These are phyloP conservation scores for Xylogone sp. DNA, from an alignment of 2,329 filamentous ascomycete species.

Conservation along the genomic window DNA sequence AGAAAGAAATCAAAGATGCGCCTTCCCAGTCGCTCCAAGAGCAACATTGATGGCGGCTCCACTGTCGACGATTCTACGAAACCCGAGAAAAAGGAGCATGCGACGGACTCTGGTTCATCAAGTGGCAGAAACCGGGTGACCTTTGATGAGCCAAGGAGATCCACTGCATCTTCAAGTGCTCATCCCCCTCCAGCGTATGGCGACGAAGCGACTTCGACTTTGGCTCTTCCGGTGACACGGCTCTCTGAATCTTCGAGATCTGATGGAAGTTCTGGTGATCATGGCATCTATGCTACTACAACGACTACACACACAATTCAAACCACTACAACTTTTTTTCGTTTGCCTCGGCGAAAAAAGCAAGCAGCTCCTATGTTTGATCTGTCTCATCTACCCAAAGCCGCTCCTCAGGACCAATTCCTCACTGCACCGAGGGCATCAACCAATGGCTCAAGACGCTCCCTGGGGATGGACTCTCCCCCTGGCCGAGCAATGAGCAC, in stretches of 20 bases:
- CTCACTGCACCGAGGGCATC: constrained; percentile 36
- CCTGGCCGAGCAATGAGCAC: constrained; percentile 36
- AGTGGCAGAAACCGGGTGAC: constrained; percentile 43
- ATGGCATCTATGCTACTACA: constrained; percentile 53
- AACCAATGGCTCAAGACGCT: constrained; percentile 39
- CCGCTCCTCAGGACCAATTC: constrained; percentile 36
- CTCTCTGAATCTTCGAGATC: constrained; percentile 87
- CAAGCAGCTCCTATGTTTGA: constrained; percentile 73
- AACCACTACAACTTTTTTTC: constrained; percentile 73
- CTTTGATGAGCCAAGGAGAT: constrained; percentile 57
- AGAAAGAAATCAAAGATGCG: constrained; percentile 55
- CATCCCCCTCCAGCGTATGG: constrained; percentile 53
- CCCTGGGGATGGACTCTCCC: constrained; percentile 24
- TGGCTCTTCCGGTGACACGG: constrained; percentile 61
- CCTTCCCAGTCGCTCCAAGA: constrained; percentile 44
- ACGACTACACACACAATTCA: constrained; percentile 61
- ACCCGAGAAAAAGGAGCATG: constrained; percentile 36
- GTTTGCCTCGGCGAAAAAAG: constrained; percentile 72
- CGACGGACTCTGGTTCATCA: constrained; percentile 28
- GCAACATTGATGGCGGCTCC: constrained; percentile 11
- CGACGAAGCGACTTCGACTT: constrained; percentile 56
- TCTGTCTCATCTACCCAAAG: constrained; percentile 80
- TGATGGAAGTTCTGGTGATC: constrained; percentile 74
- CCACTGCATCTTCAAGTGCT: constrained; percentile 40
- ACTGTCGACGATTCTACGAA: constrained; percentile 11